Evolutionary conservation across 345 rosid species (phyloP), one percentile per base, ranked within the genome.

Genomic region (Gossypium turneri): DNA sequence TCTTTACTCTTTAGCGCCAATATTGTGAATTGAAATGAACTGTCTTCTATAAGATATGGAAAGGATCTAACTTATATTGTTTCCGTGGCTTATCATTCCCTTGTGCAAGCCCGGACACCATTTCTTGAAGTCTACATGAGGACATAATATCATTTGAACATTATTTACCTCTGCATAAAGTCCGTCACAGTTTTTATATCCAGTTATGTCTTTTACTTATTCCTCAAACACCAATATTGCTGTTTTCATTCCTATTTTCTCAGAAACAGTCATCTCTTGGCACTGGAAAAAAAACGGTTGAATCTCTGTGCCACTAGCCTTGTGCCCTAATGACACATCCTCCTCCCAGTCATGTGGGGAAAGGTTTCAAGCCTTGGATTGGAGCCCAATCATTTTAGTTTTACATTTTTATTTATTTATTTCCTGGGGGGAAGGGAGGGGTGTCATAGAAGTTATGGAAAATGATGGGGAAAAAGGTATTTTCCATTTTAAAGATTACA

Each of bases 341-440:
- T 68, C 59, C 73, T 51, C 4, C 47, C 47, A 29, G 17, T 41
- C 52, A 70, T 3, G 1, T 20, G 11, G 29, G 47, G 47, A 38
- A 55, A 70, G 25, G 5, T 34, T 53, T 16, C 17, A 69, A 52
- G 58, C 16, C 59, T 29, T 50, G 43, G 59, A 12, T 67, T 67
- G 55, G 38, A 45, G 34, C 38, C 70, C 20, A 45, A 20, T 2
- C 70, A 66, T 19, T 66, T 65, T 44, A 11, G 0, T 43, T 34
- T 34, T 34, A 34, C 17, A 15, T 7, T 67, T 44, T 66, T 20
- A 44, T 19, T 65, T 19, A 4, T 19, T 19, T 6, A 9, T 44
- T 65, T 48, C 50, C 50, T 65, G 70, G 34, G 52, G 12, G 55
- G 53, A 53, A 53, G 58, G 19, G 55, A 67, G 4, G 71, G 71